These are phyloP conservation scores for Petrea volubilis DNA, from an alignment of 257 asterid genomes.

Conservation along the genomic window DNA sequence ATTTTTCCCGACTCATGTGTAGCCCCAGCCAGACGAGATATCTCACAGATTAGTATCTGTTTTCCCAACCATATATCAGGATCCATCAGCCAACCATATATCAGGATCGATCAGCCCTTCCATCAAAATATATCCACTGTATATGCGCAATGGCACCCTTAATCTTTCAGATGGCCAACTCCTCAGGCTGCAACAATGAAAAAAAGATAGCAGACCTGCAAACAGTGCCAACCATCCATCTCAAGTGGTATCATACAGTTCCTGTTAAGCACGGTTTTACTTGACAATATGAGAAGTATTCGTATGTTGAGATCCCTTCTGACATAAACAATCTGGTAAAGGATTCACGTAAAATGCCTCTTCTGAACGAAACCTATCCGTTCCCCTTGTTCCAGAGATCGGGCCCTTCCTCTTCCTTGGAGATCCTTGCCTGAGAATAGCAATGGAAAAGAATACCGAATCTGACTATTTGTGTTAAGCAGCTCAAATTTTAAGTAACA, in stretches of 20 bases:
- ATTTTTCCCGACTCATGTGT: not conserved
- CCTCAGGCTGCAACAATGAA: slow-evolving; percentile 19
- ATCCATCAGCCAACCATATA: not conserved
- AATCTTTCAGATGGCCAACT: not conserved
- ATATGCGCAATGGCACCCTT: not conserved
- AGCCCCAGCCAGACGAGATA: not conserved
- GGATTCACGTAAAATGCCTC: slow-evolving; percentile 95
- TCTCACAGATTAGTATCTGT: not conserved
- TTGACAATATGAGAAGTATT: slow-evolving; percentile 34
- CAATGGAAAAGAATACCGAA: not conserved
- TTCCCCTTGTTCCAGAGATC: slow-evolving; percentile 80
- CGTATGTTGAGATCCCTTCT: slow-evolving; percentile 29
- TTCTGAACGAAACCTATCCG: slow-evolving; percentile 83
- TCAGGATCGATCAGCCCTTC: not conserved
- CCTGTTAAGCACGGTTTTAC: slow-evolving; percentile 15
- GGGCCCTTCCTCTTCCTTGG: slow-evolving; percentile 98
- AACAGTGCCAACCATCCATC: not conserved
- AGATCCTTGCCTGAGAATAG: slow-evolving; percentile 86
- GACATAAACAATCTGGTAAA: slow-evolving; percentile 90
- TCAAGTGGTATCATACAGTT: not conserved
- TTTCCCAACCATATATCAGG: not conserved
- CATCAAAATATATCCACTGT: not conserved
- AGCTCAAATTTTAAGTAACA: not conserved
- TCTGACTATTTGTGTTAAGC: not conserved
- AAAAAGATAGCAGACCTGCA: slow-evolving; percentile 11